Percentiles rank a stretch among this genome's conserved stretches.
Conservation (phyloP, 768 basidiomycete species). For the Cubamyces sp. region DNA sequence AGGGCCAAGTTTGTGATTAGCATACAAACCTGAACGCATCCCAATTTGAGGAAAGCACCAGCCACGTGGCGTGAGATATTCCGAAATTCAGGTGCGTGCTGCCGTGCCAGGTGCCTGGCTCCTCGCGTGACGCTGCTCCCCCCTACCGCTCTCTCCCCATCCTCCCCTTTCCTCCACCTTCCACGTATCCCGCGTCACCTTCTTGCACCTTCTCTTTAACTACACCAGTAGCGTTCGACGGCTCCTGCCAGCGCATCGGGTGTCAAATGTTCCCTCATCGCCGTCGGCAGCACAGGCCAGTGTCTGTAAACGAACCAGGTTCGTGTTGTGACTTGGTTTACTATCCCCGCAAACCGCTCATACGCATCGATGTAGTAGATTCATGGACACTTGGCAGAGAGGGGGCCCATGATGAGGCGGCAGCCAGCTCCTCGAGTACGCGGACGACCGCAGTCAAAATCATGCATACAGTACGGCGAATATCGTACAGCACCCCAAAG, state of each 20-base stretch:
- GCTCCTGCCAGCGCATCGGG: neutral
- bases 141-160: neutral
- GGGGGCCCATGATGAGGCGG: neutral
- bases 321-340: neutral
- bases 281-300: slow-evolving; percentile 18
- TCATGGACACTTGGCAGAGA: slow-evolving; percentile 5
- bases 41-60: neutral
- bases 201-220: neutral
- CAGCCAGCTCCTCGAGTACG: slow-evolving; percentile 19
- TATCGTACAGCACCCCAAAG: slow-evolving; percentile 26
- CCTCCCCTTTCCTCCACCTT: slow-evolving; percentile 7
- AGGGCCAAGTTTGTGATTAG: no score
- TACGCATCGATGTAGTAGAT: neutral
- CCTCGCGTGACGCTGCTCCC: slow-evolving; percentile 17
- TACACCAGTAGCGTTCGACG: neutral
- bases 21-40: slow-evolving; percentile 3
- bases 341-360: neutral
- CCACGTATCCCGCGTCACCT: neutral
- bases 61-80: slow-evolving; percentile 8
- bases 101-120: slow-evolving; percentile 1
- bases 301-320: slow-evolving; percentile 17
- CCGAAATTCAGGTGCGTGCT: slow-evolving; percentile 13
- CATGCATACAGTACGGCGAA: slow-evolving; percentile 24
- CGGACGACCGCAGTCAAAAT: slow-evolving; percentile 26
- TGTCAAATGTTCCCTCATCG: slow-evolving; percentile 16